phyloP scores from a whole-genome alignment of 2,329 filamentous ascomycete genomes.

The Fusarium bulbicola region DNA sequence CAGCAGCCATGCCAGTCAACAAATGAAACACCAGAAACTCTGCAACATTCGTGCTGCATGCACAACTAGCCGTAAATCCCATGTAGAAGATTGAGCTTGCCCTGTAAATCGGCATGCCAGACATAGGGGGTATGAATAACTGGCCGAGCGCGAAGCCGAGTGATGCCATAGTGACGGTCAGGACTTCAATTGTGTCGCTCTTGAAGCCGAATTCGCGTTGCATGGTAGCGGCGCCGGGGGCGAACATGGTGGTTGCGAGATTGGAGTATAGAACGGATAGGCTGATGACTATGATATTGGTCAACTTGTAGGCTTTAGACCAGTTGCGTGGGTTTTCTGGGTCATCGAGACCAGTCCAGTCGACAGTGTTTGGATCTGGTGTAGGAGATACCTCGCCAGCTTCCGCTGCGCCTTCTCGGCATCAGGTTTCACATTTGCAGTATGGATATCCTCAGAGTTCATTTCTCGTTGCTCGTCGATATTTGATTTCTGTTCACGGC shows the following conservation, averaged over 20 bases:
- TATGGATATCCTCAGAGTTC: background rate
- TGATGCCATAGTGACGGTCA: background rate
- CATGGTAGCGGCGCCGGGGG: background rate
- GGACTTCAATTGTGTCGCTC: background rate
- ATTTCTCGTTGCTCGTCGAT: background rate
- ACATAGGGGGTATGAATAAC: background rate
- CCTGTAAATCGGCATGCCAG: background rate
- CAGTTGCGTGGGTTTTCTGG: background rate
- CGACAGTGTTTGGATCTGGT: background rate
- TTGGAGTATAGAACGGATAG: background rate
- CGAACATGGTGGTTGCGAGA: background rate
- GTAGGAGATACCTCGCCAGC: too few relatives aligned
- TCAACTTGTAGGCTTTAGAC: background rate
- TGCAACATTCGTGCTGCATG: fast-evolving
- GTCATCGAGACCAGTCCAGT: background rate
- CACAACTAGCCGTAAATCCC: background rate
- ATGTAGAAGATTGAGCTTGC: background rate
- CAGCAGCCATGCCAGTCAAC: background rate
- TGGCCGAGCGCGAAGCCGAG: background rate
- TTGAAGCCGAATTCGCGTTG: background rate
- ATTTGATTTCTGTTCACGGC: too few relatives aligned
- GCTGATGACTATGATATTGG: background rate
- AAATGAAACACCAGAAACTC: background rate
- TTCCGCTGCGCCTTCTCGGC: fast-evolving
- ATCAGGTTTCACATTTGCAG: fast-evolving